A percentile compares a stretch with the other conserved stretches of the same genome.
phyloP scores from a whole-genome alignment of 768 basidiomycete genomes.

The Polyporus arcularius region DNA sequence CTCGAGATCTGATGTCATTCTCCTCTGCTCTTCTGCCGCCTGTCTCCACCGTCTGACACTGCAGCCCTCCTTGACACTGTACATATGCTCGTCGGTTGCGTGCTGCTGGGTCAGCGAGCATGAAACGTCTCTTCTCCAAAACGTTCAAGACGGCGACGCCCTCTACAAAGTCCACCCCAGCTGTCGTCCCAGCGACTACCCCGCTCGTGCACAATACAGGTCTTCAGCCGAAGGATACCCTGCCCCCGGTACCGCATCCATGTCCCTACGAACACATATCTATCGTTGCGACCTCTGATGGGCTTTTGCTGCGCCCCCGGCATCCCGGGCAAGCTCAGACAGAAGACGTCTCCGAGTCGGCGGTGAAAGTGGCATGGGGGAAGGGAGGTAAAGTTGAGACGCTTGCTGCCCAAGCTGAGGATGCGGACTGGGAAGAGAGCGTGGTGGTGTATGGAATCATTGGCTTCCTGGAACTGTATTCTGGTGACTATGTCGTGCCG shows the following conservation, averaged over 20 bases:
- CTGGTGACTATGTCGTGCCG: slow-evolving; percentile 46
- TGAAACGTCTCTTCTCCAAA: slow-evolving; percentile 36
- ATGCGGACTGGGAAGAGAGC: slow-evolving; percentile 53
- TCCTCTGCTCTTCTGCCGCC: not conserved
- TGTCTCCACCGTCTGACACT: not conserved
- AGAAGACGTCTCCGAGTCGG: slow-evolving; percentile 29
- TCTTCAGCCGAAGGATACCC: slow-evolving; percentile 62
- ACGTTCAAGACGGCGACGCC: slow-evolving; percentile 15
- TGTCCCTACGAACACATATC: slow-evolving; percentile 69
- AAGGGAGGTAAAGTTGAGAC: slow-evolving; percentile 57
- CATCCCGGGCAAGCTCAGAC: slow-evolving; percentile 9
- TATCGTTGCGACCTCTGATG: slow-evolving; percentile 57
- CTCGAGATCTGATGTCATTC: slow-evolving; percentile 9
- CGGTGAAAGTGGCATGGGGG: slow-evolving; percentile 62
- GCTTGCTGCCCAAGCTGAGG: slow-evolving; percentile 38
- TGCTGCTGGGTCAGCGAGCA: slow-evolving; percentile 12
- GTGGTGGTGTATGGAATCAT: slow-evolving; percentile 75
- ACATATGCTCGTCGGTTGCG: slow-evolving; percentile 6
- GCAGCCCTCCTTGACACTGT: not conserved
- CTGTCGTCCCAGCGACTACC: slow-evolving; percentile 5
- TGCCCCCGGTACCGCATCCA: slow-evolving; percentile 76
- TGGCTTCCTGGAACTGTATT: slow-evolving; percentile 71
- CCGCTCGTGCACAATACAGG: slow-evolving; percentile 26
- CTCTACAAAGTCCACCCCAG: slow-evolving; percentile 3
- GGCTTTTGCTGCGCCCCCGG: slow-evolving; percentile 69